These are phyloP conservation scores for Phlebiopsis flavidoalba DNA, from an alignment of 768 basidiomycete species.

Conservation along the genomic window DNA sequence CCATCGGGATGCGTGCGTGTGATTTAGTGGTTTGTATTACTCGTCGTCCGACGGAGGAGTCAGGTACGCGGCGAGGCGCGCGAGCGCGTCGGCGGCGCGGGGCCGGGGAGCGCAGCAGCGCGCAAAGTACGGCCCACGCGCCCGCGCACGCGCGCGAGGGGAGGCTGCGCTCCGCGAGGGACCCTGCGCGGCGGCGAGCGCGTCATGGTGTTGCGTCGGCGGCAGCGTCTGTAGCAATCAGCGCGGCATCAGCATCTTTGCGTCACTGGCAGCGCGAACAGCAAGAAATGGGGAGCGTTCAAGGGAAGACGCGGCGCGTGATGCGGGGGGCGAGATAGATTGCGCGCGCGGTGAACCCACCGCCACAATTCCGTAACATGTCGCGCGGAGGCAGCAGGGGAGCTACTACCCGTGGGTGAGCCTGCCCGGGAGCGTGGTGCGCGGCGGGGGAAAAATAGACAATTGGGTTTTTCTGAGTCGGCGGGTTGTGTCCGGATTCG, in stretches of 20 bases:
- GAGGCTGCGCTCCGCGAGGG: constrained; percentile 21
- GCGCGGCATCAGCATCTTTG: neutral
- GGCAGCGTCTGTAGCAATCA: constrained; percentile 15
- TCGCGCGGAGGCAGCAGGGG: neutral
- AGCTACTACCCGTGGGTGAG: neutral
- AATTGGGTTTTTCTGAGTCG: neutral
- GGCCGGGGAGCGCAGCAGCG: neutral
- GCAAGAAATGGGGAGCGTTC: neutral
- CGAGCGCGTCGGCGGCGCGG: neutral
- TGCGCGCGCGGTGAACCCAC: neutral
- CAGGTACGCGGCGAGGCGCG: neutral
- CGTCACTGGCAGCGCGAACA: neutral
- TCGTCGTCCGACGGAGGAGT: neutral
- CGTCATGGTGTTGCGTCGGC: constrained; percentile 6
- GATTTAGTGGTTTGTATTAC: neutral
- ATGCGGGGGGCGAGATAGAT: no score
- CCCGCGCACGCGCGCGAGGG: constrained; percentile 18
- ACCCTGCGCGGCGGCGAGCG: constrained; percentile 17
- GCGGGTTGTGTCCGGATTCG: neutral
- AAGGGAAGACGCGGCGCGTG: no score
- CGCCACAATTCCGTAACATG: neutral
- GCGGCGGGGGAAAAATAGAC: neutral
- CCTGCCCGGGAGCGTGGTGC: neutral
- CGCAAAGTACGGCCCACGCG: constrained; percentile 19
- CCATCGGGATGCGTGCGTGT: neutral